Percentiles rank a stretch among this genome's conserved stretches.
phyloP scores from a whole-genome alignment of 1,284 basidiomycete genomes.

The Rhodofomes roseus region DNA sequence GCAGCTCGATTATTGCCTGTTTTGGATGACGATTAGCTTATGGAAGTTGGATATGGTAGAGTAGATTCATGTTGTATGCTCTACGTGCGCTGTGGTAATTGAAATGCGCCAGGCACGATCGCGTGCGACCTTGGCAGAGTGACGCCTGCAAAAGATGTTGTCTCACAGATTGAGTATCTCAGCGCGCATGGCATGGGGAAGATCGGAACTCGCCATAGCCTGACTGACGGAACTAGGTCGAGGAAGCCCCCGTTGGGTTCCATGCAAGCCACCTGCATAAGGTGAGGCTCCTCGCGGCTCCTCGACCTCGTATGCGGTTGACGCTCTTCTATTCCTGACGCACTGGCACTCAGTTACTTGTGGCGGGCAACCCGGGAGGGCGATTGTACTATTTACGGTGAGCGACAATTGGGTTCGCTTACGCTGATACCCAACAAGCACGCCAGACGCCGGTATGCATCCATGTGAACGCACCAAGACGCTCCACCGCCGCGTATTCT shows the following conservation, averaged over 20 bases:
- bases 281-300: neutral
- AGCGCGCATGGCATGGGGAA: neutral
- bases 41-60: neutral
- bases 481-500: no score
- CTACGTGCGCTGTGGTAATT: neutral
- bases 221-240: neutral
- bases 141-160: neutral
- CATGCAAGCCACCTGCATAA: neutral
- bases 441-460: neutral
- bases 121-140: neutral
- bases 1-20: neutral
- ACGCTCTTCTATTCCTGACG: no score
- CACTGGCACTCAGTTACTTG: no score
- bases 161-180: neutral
- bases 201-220: neutral
- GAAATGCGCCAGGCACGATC: neutral
- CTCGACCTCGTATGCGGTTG: neutral
- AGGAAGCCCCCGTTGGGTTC: neutral
- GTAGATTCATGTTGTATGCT: neutral
- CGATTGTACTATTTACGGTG: no score
- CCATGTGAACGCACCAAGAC: neutral
- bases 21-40: neutral
- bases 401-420: no score
- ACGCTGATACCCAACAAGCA: neutral
- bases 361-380: no score